Conservation (phyloP, 148 eudicot species). For the Rheum nobile region DNA sequence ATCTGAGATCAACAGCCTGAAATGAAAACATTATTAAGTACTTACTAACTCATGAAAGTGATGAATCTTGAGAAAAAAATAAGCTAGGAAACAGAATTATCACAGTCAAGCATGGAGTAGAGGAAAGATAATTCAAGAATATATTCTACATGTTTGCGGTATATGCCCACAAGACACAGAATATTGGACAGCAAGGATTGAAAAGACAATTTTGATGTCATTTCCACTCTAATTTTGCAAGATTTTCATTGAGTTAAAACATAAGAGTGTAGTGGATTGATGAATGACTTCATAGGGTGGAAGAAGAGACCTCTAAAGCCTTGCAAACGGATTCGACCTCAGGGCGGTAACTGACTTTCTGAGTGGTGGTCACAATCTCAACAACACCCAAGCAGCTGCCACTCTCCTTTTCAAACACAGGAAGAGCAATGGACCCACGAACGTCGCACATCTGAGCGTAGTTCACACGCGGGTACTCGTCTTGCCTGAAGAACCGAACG, state of each 20-base stretch:
- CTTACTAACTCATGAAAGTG: not conserved
- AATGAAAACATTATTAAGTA: conserved; percentile 12
- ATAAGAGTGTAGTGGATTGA: no score
- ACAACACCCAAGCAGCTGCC: conserved; percentile 55
- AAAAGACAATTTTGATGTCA: not conserved
- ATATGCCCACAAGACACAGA: conserved; percentile 2
- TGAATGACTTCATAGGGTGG: not conserved
- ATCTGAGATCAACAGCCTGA: conserved; percentile 68
- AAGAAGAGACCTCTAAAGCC: conserved; percentile 53
- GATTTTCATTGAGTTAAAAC: no score
- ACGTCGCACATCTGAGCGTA: conserved; percentile 41
- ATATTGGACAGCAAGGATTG: not conserved
- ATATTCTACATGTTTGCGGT: not conserved
- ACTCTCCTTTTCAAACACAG: conserved; percentile 56
- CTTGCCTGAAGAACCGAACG: conserved; percentile 43
- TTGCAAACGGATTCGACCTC: conserved; percentile 56
- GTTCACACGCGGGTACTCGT: conserved; percentile 41
- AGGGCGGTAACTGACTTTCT: conserved; percentile 34
- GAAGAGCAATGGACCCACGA: conserved; percentile 63
- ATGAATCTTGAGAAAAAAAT: not conserved
- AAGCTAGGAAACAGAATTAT: not conserved
- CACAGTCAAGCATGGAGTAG: not conserved
- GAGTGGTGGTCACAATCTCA: conserved; percentile 52
- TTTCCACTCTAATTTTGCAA: not conserved
- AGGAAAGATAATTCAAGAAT: not conserved